phyloP scores from a whole-genome alignment of 345 rosid genomes.

The Firmiana major region DNA sequence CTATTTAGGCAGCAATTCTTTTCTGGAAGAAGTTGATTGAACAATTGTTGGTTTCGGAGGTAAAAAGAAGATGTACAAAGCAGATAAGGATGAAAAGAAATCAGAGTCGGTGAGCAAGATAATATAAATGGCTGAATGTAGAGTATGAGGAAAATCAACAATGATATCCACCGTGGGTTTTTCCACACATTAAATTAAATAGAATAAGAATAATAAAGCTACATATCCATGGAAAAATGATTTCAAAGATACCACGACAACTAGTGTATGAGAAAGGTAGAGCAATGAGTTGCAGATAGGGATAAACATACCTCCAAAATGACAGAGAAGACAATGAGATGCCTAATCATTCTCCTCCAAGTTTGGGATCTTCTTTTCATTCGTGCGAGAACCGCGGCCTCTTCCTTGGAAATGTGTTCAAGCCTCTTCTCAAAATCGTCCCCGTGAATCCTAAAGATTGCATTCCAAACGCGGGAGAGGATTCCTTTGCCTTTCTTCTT shows the following conservation, averaged over 20 bases:
- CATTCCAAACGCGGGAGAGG: slow-evolving; percentile 70
- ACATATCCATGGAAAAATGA: no score
- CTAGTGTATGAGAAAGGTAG: not conserved
- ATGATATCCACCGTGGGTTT: not conserved
- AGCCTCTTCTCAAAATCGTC: slow-evolving; percentile 94
- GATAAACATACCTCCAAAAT: slow-evolving; percentile 56
- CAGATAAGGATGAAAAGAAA: not conserved
- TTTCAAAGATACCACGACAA: no score
- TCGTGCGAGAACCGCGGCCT: slow-evolving; percentile 62
- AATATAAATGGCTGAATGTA: not conserved
- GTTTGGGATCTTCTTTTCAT: slow-evolving; percentile 59
- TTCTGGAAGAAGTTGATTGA: not conserved
- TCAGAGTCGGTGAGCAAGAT: slow-evolving; percentile 27
- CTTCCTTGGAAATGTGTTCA: slow-evolving; percentile 77
- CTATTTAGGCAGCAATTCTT: not conserved
- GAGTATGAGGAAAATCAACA: slow-evolving; percentile 3
- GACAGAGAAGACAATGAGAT: slow-evolving; percentile 60
- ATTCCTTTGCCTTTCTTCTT: slow-evolving; percentile 58
- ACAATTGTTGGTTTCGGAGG: not conserved
- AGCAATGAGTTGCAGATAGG: not conserved
- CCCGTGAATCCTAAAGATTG: slow-evolving; percentile 49
- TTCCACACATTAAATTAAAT: not conserved
- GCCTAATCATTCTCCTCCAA: slow-evolving; percentile 57
- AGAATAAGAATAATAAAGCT: no score
- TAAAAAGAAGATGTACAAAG: not conserved